These are phyloP conservation scores for Plantago ovata DNA, from an alignment of 257 asterid genomes.

Conservation along the genomic window DNA sequence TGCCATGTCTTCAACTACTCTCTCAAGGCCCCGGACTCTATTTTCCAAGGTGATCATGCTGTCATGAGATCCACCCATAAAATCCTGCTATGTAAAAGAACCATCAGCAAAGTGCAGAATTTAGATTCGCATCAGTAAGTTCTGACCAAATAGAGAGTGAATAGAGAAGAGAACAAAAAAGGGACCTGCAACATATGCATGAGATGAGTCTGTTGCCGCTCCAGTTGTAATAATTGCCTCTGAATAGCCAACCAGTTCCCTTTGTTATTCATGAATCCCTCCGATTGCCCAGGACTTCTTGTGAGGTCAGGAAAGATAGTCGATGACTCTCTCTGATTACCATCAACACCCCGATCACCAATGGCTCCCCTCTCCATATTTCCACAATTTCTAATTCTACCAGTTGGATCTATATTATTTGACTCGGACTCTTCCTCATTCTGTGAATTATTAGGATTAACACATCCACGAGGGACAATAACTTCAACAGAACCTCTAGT, in stretches of 20 bases:
- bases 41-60: conserved; percentile 94
- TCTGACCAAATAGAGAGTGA: no score
- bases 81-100: conserved; percentile 52
- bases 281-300: conserved; percentile 57
- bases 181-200: conserved; percentile 92
- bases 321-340: conserved; percentile 56
- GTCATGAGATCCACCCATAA: conserved; percentile 97
- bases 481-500: conserved; percentile 90
- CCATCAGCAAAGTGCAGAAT: conserved; percentile 22
- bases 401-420: conserved; percentile 35
- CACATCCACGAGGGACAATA: conserved; percentile 77
- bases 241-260: conserved; percentile 92
- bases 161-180: conserved; percentile 10
- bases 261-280: conserved; percentile 59
- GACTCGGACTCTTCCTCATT: conserved; percentile 56
- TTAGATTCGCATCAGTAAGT: background rate
- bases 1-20: conserved; percentile 97
- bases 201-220: conserved; percentile 89
- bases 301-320: conserved; percentile 40
- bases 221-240: conserved; percentile 78
- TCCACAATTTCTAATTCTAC: conserved; percentile 34
- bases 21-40: conserved; percentile 93
- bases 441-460: conserved; percentile 51
- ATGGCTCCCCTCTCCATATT: conserved; percentile 41
- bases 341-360: conserved; percentile 37